phyloP scores from a whole-genome alignment of 1,139 yeast genomes.

The Kluyveromyces marxianus region DNA sequence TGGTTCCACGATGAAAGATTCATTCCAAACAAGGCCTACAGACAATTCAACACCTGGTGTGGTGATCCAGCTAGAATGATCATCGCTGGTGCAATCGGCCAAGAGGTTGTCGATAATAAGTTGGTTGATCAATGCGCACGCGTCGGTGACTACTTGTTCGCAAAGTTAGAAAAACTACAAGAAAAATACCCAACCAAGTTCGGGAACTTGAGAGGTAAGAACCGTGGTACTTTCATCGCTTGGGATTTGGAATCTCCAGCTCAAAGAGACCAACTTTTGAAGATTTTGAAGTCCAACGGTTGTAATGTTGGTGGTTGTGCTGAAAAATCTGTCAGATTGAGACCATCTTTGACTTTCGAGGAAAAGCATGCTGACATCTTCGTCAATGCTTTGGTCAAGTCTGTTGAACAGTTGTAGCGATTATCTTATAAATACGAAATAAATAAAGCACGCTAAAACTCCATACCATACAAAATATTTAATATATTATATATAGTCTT shows the following conservation, averaged over 20 bases:
- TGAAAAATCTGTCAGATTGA: slow-evolving; percentile 53
- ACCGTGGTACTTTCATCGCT: slow-evolving; percentile 68
- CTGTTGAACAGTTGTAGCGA: slow-evolving; percentile 13
- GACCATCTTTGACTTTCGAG: slow-evolving; percentile 65
- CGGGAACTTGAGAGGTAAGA: slow-evolving; percentile 55
- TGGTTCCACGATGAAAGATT: slow-evolving; percentile 58
- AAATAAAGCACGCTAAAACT: too few relatives aligned
- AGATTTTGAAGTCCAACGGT: slow-evolving; percentile 46
- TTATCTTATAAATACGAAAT: too few relatives aligned
- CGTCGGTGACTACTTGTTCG: slow-evolving; percentile 55
- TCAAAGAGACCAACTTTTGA: slow-evolving; percentile 45
- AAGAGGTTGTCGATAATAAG: slow-evolving; percentile 47
- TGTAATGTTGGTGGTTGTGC: slow-evolving; percentile 73
- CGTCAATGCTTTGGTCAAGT: slow-evolving; percentile 39
- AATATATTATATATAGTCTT: too few relatives aligned
- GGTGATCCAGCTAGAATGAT: slow-evolving; percentile 70
- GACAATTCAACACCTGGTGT: slow-evolving; percentile 82
- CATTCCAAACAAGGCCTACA: slow-evolving; percentile 56
- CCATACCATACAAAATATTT: too few relatives aligned
- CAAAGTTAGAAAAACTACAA: slow-evolving; percentile 39
- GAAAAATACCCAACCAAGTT: slow-evolving; percentile 40
- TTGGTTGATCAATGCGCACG: slow-evolving; percentile 45
- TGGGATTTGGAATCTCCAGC: slow-evolving; percentile 50
- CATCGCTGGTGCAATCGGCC: slow-evolving; percentile 55
- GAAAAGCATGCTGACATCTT: slow-evolving; percentile 60